Evolutionary conservation across 352 stramenopile genomes (phyloP).

Genomic region (Discostella stelligera): DNA sequence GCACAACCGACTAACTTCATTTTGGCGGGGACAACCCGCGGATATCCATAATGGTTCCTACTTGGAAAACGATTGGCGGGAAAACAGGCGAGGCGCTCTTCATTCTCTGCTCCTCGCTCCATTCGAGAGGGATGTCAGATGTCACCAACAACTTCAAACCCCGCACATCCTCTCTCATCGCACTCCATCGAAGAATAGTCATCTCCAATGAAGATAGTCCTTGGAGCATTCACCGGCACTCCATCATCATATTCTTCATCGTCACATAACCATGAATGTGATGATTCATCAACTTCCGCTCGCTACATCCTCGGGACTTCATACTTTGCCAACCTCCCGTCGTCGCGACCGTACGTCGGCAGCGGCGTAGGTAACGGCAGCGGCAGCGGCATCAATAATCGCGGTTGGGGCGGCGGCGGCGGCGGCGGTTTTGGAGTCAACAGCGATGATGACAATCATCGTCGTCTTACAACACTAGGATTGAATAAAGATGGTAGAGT

Average conservation of each 20-base stretch:
- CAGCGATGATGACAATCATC: background rate
- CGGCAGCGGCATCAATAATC: background rate
- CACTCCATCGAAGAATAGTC: background rate
- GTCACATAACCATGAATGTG: background rate
- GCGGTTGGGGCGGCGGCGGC: no score
- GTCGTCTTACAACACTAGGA: constrained; percentile 6
- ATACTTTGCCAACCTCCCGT: constrained; percentile 20
- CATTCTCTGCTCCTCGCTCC: no score
- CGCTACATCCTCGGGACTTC: constrained; percentile 41
- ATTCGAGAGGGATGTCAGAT: no score
- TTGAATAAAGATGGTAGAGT: constrained; percentile 51
- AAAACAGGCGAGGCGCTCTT: no score
- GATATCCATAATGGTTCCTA: no score
- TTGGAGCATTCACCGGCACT: constrained; percentile 14
- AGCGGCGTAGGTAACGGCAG: background rate
- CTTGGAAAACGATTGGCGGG: no score
- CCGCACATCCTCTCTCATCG: background rate
- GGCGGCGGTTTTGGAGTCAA: background rate
- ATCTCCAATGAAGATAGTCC: constrained; percentile 31
- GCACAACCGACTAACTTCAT: no score
- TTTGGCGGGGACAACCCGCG: no score
- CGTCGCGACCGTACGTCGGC: constrained; percentile 6
- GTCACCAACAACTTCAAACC: no score
- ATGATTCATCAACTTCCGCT: constrained; percentile 2
- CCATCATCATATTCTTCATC: background rate